A percentile compares a stretch with the other conserved stretches of the same genome.
Conservation (phyloP, 768 basidiomycete genomes). For the Tephrocybe sp. region DNA sequence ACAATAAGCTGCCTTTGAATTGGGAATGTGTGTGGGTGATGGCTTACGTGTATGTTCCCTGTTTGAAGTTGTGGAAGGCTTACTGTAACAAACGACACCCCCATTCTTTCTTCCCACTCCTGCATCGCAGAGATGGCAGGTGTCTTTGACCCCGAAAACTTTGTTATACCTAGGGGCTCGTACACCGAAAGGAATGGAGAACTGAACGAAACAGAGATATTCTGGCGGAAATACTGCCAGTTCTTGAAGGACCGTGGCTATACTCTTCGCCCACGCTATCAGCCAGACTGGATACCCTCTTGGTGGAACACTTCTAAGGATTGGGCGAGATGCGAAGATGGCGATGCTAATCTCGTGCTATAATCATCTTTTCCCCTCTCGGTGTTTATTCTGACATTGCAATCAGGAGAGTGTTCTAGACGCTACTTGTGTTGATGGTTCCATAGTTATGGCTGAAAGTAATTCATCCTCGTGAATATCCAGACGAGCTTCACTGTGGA, state of each 20-base stretch:
- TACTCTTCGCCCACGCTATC: background rate
- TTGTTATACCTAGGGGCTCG: no score
- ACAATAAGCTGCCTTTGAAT: no score
- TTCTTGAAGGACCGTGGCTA: slow-evolving; percentile 8
- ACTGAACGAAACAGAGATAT: background rate
- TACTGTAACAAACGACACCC: no score
- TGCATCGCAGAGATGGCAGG: no score
- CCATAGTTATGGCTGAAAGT: slow-evolving; percentile 25
- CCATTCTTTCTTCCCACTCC: no score
- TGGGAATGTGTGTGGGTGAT: no score
- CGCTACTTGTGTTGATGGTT: slow-evolving; percentile 26
- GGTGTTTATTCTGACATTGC: background rate
- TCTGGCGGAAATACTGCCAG: background rate
- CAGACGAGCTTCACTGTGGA: slow-evolving; percentile 27
- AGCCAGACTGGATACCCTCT: slow-evolving; percentile 3
- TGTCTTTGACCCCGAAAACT: no score
- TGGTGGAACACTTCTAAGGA: background rate
- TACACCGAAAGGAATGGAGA: no score
- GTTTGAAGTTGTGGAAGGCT: no score
- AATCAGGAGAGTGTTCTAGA: slow-evolving; percentile 19
- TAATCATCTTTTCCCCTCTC: background rate
- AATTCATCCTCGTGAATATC: slow-evolving; percentile 7
- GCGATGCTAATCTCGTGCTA: background rate
- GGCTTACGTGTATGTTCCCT: no score
- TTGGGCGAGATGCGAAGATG: slow-evolving; percentile 1